Base-by-base conservation (phyloP, 169 alveolate species). In the Plasmodium berghei region DNA sequence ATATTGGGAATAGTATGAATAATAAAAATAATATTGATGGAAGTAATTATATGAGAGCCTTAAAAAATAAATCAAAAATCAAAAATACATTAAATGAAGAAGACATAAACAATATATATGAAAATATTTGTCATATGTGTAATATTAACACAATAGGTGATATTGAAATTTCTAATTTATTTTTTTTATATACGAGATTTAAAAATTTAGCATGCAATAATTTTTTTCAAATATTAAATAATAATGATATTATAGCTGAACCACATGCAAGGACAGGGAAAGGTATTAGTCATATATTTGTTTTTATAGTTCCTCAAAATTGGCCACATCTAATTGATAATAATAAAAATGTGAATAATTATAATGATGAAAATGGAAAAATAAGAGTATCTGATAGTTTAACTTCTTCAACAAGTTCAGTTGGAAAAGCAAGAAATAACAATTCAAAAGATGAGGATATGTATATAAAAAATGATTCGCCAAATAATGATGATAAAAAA, bases 191-290 rank as follows among this genome's bases (percentile, higher is more conserved):
- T 45, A 75, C 89, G 0, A 75, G 64, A 48, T 75, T 75, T 28
- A 75, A 75, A 64, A 75, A 75, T 52, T 67, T 75, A 9, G 89
- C 89, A 6, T 75, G 89, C 28, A 75, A 75, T 64, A 52, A 75
- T 28, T 75, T 75, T 14, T 75, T 75, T 52, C 89, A 75, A 63
- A 69, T 75, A 2, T 22, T 75, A 20, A 54, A 75, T 63, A 75
- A 75, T 45, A 28, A 54, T 1, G 89, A 75, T 64, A 49, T 75
- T 75, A 75, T 75, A 0, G 28, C 73, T 18, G 89, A 75, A 63
- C 77, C 89, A 10, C 89, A 75, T 26, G 22, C 89, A 24, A 75
- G 89, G 49, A 75, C 45, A 63, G 89, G 89, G 28, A 75, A 75
- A 8, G 89, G 89, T 9, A 75, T 75, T 18, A 75, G 89, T 40